These are phyloP conservation scores for Erigeron philadelphicus DNA, from an alignment of 140 eudicot species.

Conservation along the genomic window DNA sequence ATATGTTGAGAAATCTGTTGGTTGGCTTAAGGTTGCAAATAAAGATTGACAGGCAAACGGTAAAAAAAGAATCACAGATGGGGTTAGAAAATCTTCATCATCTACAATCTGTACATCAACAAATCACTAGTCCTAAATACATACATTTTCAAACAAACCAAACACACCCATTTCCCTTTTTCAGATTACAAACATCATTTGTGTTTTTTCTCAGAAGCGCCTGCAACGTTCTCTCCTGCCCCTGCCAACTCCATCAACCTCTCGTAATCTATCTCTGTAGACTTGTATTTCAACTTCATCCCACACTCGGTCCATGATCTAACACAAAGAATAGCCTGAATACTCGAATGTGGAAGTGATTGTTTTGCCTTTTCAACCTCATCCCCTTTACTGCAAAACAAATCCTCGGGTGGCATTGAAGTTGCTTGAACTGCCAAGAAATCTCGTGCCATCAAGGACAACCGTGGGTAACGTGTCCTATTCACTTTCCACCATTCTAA, in stretches of 20 bases:
- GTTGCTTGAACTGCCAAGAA: constrained; percentile 75
- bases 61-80: constrained; percentile 1
- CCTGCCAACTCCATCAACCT: constrained; percentile 76
- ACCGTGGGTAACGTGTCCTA: constrained; percentile 66
- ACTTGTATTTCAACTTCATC: constrained; percentile 57
- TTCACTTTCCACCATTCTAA: constrained; percentile 94
- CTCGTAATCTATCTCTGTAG: constrained; percentile 70
- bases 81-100: constrained; percentile 15
- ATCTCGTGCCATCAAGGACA: constrained; percentile 89
- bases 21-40: no score
- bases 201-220: constrained; percentile 54
- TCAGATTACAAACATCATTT: constrained; percentile 27
- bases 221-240: constrained; percentile 36
- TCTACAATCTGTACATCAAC: constrained; percentile 29
- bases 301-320: constrained; percentile 78
- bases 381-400: constrained; percentile 75
- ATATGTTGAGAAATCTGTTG: no score
- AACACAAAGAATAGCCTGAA: constrained; percentile 55
- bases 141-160: constrained; percentile 10
- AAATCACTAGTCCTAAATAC: constrained; percentile 20
- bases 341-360: constrained; percentile 38
- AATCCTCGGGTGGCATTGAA: constrained; percentile 58
- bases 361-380: constrained; percentile 57
- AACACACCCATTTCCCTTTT: neutral
- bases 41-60: no score